These are phyloP conservation scores for Pyronema omphalodes DNA, from an alignment of 495 filamentous ascomycete genomes.

Conservation along the genomic window DNA sequence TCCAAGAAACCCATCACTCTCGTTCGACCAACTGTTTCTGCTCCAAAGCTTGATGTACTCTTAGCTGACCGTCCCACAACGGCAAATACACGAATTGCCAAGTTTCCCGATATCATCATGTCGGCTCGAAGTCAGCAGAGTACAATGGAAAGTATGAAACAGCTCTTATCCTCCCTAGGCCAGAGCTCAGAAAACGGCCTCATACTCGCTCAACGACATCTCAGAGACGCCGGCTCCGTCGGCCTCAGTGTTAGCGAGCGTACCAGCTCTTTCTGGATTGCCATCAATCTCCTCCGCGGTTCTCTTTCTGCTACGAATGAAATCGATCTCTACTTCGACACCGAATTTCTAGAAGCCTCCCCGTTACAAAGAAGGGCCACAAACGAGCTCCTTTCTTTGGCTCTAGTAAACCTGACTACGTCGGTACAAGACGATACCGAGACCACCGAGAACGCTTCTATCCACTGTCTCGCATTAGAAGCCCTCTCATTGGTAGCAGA, in stretches of 20 bases:
- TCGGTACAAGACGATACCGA: conserved; percentile 35
- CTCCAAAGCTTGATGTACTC: neutral
- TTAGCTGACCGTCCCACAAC: neutral
- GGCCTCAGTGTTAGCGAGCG: conserved; percentile 7
- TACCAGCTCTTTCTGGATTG: conserved; percentile 58
- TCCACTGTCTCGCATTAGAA: conserved; percentile 51
- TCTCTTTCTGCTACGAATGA: conserved; percentile 31
- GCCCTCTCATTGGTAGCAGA: conserved; percentile 52
- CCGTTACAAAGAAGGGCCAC: conserved; percentile 38
- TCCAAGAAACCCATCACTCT: neutral
- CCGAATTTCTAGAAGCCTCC: conserved; percentile 30
- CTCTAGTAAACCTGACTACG: conserved; percentile 43
- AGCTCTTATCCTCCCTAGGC: conserved; percentile 31
- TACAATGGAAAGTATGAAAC: conserved; percentile 36
- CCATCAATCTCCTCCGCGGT: conserved; percentile 48
- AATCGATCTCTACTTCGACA: conserved; percentile 48
- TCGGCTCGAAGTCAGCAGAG: conserved; percentile 44
- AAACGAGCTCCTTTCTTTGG: conserved; percentile 64
- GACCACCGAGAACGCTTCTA: conserved; percentile 24
- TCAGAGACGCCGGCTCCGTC: conserved; percentile 13
- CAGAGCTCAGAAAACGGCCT: conserved; percentile 16
- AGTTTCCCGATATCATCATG: conserved; percentile 45
- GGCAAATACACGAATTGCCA: conserved; percentile 1
- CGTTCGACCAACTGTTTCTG: neutral
- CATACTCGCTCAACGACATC: conserved; percentile 16